These are phyloP conservation scores for Polygonum maritimum DNA, from an alignment of 148 eudicot genomes.

Conservation along the genomic window DNA sequence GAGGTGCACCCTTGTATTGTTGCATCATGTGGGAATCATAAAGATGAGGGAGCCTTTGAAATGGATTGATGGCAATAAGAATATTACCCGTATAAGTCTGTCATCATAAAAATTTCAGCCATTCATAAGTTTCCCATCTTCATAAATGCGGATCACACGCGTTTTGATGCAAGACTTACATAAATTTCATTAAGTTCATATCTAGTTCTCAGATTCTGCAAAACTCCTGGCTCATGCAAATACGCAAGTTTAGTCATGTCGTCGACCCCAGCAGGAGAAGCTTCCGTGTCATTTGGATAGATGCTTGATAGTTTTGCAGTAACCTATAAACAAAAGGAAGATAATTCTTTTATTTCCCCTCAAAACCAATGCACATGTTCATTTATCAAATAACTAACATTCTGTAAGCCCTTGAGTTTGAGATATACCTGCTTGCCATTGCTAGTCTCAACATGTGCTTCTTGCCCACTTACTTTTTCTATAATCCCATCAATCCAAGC, in stretches of 20 bases:
- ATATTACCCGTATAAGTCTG: slow-evolving; percentile 99
- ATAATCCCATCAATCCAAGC: slow-evolving; percentile 86
- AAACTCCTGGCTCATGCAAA: slow-evolving; percentile 96
- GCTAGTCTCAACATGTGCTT: slow-evolving; percentile 53
- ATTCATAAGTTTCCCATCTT: neutral
- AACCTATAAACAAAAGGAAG: slow-evolving; percentile 35
- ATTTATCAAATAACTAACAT: neutral
- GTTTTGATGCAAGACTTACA: slow-evolving; percentile 32
- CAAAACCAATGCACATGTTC: neutral
- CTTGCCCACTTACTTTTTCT: slow-evolving; percentile 42
- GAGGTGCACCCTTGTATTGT: slow-evolving; percentile 92
- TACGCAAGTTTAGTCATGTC: slow-evolving; percentile 96
- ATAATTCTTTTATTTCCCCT: neutral
- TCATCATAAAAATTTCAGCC: slow-evolving; percentile 10
- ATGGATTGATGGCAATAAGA: slow-evolving; percentile 94
- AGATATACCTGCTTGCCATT: slow-evolving; percentile 55
- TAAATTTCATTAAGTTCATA: slow-evolving; percentile 95
- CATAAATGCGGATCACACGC: neutral
- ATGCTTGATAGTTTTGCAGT: slow-evolving; percentile 64
- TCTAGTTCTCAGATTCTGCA: slow-evolving; percentile 76
- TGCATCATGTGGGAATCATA: slow-evolving; percentile 95
- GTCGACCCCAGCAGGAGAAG: slow-evolving; percentile 96
- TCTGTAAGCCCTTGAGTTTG: neutral
- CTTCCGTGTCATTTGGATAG: slow-evolving; percentile 89
- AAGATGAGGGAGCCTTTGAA: slow-evolving; percentile 88